Conservation (phyloP, 345 rosid species). For the rapeseed (Brassica napus) region DNA sequence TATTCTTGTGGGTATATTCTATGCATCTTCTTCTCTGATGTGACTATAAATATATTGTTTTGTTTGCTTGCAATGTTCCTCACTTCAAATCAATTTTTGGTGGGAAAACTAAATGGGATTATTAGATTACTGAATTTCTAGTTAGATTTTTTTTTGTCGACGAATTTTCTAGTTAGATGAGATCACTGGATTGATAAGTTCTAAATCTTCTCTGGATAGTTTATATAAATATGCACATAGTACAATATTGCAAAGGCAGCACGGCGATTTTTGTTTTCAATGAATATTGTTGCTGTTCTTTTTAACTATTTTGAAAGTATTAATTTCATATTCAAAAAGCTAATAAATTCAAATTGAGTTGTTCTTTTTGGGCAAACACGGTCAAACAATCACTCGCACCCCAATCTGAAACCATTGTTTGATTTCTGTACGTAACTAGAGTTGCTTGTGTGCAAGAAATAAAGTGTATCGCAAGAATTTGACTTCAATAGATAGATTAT, state of each 20-base stretch:
- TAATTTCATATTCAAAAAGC: not conserved
- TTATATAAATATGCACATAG: not conserved
- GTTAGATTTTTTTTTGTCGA: not conserved
- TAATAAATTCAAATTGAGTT: not conserved
- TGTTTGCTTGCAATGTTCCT: not conserved
- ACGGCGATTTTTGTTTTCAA: not conserved
- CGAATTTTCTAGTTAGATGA: not conserved
- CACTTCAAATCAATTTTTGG: conserved; percentile 8
- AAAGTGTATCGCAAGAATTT: conserved; percentile 4
- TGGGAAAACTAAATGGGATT: conserved; percentile 10
- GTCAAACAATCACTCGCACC: conserved; percentile 9
- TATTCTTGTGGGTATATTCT: conserved; percentile 29
- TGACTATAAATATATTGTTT: conserved; percentile 9
- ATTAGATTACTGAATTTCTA: not conserved
- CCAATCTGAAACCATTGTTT: conserved; percentile 14
- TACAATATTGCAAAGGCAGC: not conserved
- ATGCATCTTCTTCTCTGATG: conserved; percentile 25
- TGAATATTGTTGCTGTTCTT: not conserved
- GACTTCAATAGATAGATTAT: conserved; percentile 10
- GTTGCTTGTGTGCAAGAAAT: conserved; percentile 26
- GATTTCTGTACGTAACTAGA: conserved; percentile 18
- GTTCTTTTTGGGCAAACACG: not conserved
- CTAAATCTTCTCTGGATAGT: conserved; percentile 1
- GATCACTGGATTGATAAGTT: not conserved
- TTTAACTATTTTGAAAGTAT: not conserved